Conservation (phyloP, 495 filamentous ascomycete genomes). For the Astrothelium macrocarpum region DNA sequence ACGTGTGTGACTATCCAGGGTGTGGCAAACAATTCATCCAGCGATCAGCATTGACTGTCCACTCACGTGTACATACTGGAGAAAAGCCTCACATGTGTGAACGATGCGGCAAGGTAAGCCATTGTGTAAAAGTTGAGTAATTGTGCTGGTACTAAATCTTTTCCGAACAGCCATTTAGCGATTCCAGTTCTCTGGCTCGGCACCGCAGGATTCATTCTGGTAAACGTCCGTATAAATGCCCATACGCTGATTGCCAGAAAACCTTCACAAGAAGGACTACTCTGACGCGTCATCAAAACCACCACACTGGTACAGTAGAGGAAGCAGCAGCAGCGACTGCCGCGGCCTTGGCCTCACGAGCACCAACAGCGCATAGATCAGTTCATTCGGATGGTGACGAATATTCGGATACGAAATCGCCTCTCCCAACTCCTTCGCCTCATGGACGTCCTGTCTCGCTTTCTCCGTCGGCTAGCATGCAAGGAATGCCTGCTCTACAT, state of each 20-base stretch:
- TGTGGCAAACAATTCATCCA: slow-evolving; percentile 98
- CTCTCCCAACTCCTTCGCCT: slow-evolving; percentile 77
- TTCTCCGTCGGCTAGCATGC: slow-evolving; percentile 69
- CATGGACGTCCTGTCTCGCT: slow-evolving; percentile 64
- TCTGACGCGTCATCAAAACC: slow-evolving; percentile 88
- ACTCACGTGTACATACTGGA: slow-evolving; percentile 89
- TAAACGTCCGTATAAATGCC: slow-evolving; percentile 94
- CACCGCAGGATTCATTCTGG: slow-evolving; percentile 94
- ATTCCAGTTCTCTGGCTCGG: slow-evolving; percentile 88
- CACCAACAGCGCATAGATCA: slow-evolving; percentile 43
- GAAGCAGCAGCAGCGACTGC: slow-evolving; percentile 85
- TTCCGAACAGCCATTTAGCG: slow-evolving; percentile 76
- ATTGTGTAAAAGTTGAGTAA: background rate
- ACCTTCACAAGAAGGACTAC: slow-evolving; percentile 95
- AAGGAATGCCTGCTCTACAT: slow-evolving; percentile 62
- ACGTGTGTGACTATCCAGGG: slow-evolving; percentile 81
- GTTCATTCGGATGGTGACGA: slow-evolving; percentile 66
- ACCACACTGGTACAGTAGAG: slow-evolving; percentile 90
- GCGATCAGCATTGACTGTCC: slow-evolving; percentile 91
- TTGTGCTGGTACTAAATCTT: slow-evolving; percentile 17
- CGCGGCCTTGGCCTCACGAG: slow-evolving; percentile 60
- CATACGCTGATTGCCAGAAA: slow-evolving; percentile 95
- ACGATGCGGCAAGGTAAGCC: slow-evolving; percentile 83
- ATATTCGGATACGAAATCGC: slow-evolving; percentile 72
- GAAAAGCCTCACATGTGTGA: slow-evolving; percentile 99